Evolutionary conservation across 2,329 filamentous ascomycete genomes (phyloP).

Genomic region (Neonectria faginata): DNA sequence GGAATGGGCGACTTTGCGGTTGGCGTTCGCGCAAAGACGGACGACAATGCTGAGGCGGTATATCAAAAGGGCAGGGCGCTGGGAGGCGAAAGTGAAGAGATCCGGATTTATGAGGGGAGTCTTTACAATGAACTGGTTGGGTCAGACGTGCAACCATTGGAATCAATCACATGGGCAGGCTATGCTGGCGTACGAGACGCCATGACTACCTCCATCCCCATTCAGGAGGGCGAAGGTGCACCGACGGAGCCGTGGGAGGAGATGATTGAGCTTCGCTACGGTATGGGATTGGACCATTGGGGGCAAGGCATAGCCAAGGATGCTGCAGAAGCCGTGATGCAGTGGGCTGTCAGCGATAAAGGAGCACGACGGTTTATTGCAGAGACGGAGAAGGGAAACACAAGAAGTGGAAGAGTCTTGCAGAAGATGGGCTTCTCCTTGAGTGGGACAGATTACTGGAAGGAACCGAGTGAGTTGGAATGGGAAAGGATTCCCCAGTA

Average conservation of each 20-base stretch:
- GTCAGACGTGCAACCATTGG: constrained; percentile 1
- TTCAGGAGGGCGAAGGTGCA: neutral
- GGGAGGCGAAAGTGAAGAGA: neutral
- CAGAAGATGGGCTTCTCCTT: neutral
- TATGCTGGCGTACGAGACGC: constrained; percentile 34
- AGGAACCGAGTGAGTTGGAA: neutral
- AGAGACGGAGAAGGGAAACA: constrained; percentile 31
- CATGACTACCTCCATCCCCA: constrained; percentile 15
- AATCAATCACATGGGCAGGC: constrained; percentile 31
- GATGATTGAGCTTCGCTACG: constrained; percentile 38
- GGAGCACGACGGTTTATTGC: constrained; percentile 35
- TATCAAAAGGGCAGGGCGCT: neutral
- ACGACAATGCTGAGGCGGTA: neutral
- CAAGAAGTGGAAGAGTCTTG: constrained; percentile 25
- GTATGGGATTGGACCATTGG: constrained; percentile 25
- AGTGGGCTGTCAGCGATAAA: constrained; percentile 30
- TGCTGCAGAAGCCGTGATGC: constrained; percentile 31
- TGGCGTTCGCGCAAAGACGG: constrained; percentile 16
- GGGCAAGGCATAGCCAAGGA: constrained; percentile 34
- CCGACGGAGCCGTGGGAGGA: constrained; percentile 31
- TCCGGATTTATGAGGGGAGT: constrained; percentile 16
- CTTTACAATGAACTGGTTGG: constrained; percentile 1
- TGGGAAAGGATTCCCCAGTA: neutral
- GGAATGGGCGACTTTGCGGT: constrained; percentile 39
- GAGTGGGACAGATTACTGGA: constrained; percentile 2